Evolutionary conservation across 2,329 filamentous ascomycete species (phyloP).

Genomic region (Neofusicoccum sp.): DNA sequence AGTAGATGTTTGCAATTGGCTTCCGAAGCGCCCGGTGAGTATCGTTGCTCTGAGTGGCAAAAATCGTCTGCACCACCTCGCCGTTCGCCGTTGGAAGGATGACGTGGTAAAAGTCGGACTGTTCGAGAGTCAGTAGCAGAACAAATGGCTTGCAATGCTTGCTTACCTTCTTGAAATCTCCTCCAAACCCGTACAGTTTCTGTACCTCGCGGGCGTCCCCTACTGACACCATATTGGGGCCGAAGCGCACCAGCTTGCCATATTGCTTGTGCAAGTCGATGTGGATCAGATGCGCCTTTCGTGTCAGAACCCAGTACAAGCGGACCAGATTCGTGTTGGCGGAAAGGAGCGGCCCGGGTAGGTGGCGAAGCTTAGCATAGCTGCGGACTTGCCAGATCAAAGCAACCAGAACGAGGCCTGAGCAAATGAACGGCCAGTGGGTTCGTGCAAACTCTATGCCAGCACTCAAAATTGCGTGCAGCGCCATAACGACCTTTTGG

Average conservation of each 20-base stretch:
- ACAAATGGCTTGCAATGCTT: neutral
- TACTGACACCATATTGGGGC: slow-evolving; percentile 77
- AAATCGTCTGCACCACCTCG: neutral
- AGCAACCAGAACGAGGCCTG: neutral
- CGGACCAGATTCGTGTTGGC: slow-evolving; percentile 76
- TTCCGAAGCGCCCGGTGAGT: slow-evolving; percentile 23
- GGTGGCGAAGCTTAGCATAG: slow-evolving; percentile 29
- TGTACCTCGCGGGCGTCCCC: slow-evolving; percentile 73
- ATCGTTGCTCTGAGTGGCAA: slow-evolving; percentile 24
- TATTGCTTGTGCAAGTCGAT: slow-evolving; percentile 70
- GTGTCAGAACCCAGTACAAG: slow-evolving; percentile 60
- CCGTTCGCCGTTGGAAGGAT: neutral
- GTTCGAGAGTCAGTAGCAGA: neutral
- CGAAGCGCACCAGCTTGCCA: slow-evolving; percentile 74
- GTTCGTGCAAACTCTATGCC: too few relatives aligned
- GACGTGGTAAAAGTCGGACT: slow-evolving; percentile 7
- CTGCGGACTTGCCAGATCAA: neutral
- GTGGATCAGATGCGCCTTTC: slow-evolving; percentile 53
- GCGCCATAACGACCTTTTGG: too few relatives aligned
- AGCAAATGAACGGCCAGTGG: too few relatives aligned
- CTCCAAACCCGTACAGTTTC: slow-evolving; percentile 65
- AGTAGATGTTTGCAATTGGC: slow-evolving; percentile 22
- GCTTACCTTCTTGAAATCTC: neutral
- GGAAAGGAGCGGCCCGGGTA: slow-evolving; percentile 63
- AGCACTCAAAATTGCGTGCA: too few relatives aligned